Conservation (phyloP, 352 stramenopile species). For the Pythium monospermum region DNA sequence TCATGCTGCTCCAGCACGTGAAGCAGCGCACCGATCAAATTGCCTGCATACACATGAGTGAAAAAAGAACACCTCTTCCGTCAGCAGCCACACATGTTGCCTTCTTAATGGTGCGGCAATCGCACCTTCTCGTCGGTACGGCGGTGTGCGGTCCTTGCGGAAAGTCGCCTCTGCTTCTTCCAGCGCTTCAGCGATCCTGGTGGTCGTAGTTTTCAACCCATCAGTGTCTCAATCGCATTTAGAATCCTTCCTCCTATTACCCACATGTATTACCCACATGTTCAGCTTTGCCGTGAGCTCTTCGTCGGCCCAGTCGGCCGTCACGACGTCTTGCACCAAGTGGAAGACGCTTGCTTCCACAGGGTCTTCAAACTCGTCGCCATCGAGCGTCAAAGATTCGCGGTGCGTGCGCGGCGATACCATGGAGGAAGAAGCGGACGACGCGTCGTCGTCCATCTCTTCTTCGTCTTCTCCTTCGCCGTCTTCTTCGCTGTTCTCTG, state of each 20-base stretch:
- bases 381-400: slow-evolving; percentile 23
- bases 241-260: no score
- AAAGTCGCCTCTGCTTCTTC: slow-evolving; percentile 77
- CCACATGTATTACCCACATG: slow-evolving; percentile 63
- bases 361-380: slow-evolving; percentile 46
- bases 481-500: not conserved
- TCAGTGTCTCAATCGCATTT: slow-evolving; percentile 3
- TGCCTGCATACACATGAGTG: slow-evolving; percentile 25
- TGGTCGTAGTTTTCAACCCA: not conserved
- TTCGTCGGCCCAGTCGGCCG: slow-evolving; percentile 46
- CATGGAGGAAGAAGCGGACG: no score
- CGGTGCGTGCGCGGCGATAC: slow-evolving; percentile 20
- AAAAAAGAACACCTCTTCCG: no score
- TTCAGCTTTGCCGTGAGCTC: slow-evolving; percentile 70
- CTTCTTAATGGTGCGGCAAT: no score
- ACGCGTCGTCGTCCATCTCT: slow-evolving; percentile 8
- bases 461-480: slow-evolving; percentile 11
- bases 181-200: slow-evolving; percentile 68
- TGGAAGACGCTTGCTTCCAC: slow-evolving; percentile 56
- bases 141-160: slow-evolving; percentile 63
- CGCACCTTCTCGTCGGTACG: slow-evolving; percentile 69
- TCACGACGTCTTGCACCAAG: slow-evolving; percentile 63
- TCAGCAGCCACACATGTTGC: no score
- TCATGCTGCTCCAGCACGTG: slow-evolving; percentile 77
- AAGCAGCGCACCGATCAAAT: slow-evolving; percentile 74